Evolutionary conservation across 768 basidiomycete genomes (phyloP), one percentile per base, ranked within the genome.

Genomic region (Gloeophyllum trabeum): DNA sequence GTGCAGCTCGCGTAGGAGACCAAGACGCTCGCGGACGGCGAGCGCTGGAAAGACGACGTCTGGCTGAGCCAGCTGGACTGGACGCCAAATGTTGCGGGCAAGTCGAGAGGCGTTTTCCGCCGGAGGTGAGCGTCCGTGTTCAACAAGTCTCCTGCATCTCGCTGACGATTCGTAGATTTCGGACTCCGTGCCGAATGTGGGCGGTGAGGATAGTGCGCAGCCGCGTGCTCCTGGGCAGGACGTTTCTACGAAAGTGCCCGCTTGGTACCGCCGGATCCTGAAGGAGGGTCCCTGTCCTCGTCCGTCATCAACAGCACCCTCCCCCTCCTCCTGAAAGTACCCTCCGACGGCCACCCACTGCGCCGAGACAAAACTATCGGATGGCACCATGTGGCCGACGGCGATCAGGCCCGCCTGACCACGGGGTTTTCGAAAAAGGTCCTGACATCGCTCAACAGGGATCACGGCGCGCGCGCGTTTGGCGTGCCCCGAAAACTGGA

Each of bases 11-110:
- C 92, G 0, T 70, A 71, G 43, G 62, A 76, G 36, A 69, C 73
- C 5, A 70, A 67, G 50, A 51, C 41, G 5, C 48, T 81, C 60
- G 66, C 74, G 64, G 60, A 64, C 7, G 58, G 61, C 38, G 73
- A 63, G 23, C 59, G 55, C 38, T 90, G 79, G 83, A 73, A 69
- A 55, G 66, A 70, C 3, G 84, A 90, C 58, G 77, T 78, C 5
- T 96, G 91, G 90, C 60, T 93, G 12, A 73, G 68, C 39, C 96
- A 99, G 58, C 66, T 98, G 44, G 93, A 99, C 56, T 98, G 96
- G 96, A 81, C 87, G 1, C 88, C 88, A 1, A 97, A 98, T 59
- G 66, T 71, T 5, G 79, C 76, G 0, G 71, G 75, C 26, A 77
- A 78, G 56, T 78, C 81, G 6, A 67, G 86, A 54, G 84, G 84